Evolutionary conservation across 192 early-diverging fungal genomes (phyloP), one percentile per base, ranked within the genome.

Genomic region (Backusella tarrabulga): DNA sequence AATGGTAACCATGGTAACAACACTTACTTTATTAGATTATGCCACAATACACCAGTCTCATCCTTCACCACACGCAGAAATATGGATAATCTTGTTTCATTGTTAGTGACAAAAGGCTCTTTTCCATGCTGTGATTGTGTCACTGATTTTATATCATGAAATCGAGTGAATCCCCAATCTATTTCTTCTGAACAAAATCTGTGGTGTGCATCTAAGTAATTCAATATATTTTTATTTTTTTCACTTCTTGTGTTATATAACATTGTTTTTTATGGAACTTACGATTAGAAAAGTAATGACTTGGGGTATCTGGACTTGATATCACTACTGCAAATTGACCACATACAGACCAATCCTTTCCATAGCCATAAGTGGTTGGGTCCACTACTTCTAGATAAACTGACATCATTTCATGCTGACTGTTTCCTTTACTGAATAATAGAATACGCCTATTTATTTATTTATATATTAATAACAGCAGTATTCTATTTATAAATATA

Each of bases 141-240:
- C 63, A 94, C 56, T 71, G 76, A 76, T n/a, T 86, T 82, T 17
- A 91, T 75, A 36, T 92, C 88, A 32, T 90, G 81, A 68, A 96
- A 92, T 29, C 85, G 85, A 44, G 93, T 96, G 83, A 98, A 99
- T 0, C 98, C 98, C 98, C 98, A 99, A 83, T 99, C 98, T 2
- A 90, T 80, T 78, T 96, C 95, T 15, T 92, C 88, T 9, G 87
- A 83, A 67, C 83, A 91, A 80, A 95, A 98, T 56, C 98, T 88
- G 84, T 99, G 97, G 38, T 92, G 85, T 6, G 95, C 90, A 76
- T 68, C 83, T 88, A 71, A 36, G 35, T 29, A 54, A 26, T 23
- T 8, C 6, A 34, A 21, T 32, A 32, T 32, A 3, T 32, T 3
- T 32, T 32, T 32, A 32, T 32, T 32, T 3, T 32, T 32, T 32